Base-by-base conservation (phyloP, 176 grass and related monocot genomes). In the Alloteropsis semialata region DNA sequence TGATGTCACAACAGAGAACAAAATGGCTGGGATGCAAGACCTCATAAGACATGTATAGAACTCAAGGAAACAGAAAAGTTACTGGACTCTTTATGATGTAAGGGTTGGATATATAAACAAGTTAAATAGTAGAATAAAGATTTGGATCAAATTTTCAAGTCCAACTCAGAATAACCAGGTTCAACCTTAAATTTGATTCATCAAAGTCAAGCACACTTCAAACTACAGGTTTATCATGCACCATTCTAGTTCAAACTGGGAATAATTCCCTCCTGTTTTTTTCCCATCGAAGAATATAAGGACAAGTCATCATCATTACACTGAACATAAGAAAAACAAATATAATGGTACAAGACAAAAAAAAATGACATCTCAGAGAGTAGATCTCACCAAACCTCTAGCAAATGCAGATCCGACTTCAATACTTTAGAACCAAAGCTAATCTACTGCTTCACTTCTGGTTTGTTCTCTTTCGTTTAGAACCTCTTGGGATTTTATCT, bases 381-480 rank as follows among this genome's bases (percentile, higher is more conserved):
- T 71, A 78, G 1, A 79, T 46, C 68, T 83, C 80, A 67, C 80
- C 49, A 62, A 27, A 67, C 42, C 29, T 84, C 29, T 64, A 73
- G 50, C 34, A 84, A 42, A 73, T 13, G 60, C 39, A 59, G 41
- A 17, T 33, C 43, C 3, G 44, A 30, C 27, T 69, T 67, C 5
- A 84, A 62, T 70, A 70, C 30, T 36, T 59, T 21, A 29, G 15
- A 83, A 60, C 10, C 34, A 46, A 29, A 88, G 27, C 46, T 33
- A 39, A 64, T 87, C 55, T 38, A 78, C 45, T 48, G 76, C 74
- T 81, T 89, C 65, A 64, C 5, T 29, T 69, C 30, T 82, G 33
- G 28, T 61, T 77, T 48, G 58, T 50, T 82, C 76, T 87, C 82
- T 94, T 92, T 80, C 83, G 90, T 80, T 94, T 94, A 66, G 73